A percentile compares a stretch with the other conserved stretches of the same genome.
Evolutionary conservation across 441 rosid genomes (phyloP).

Genomic region (Raphanus hybrid): DNA sequence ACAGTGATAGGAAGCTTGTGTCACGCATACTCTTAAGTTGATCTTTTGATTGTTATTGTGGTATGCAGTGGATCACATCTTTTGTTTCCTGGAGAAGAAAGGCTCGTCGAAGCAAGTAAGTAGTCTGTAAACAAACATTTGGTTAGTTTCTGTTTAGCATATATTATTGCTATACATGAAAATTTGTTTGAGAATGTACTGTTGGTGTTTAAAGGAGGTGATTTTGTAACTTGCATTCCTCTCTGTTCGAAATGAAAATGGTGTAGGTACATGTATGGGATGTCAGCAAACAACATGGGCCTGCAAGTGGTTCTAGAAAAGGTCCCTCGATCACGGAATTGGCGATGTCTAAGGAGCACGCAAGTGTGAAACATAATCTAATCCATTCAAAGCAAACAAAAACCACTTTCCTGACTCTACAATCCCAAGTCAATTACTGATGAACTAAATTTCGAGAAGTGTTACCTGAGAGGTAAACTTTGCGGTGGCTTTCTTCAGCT

Average conservation of each 20-base stretch:
- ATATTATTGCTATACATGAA: neutral
- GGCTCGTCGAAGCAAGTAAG: slow-evolving; percentile 87
- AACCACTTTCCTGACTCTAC: slow-evolving; percentile 24
- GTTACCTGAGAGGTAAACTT: slow-evolving; percentile 4
- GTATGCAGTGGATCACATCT: slow-evolving; percentile 77
- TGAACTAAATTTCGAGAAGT: slow-evolving; percentile 5
- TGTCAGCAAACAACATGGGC: slow-evolving; percentile 66
- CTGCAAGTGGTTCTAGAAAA: slow-evolving; percentile 82
- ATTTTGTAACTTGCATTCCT: neutral
- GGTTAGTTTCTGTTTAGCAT: neutral
- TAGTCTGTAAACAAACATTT: slow-evolving; percentile 5
- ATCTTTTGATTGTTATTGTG: neutral
- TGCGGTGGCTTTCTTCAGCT: slow-evolving; percentile 21
- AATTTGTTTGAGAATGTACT: neutral
- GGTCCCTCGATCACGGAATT: slow-evolving; percentile 60
- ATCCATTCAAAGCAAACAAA: slow-evolving; percentile 22
- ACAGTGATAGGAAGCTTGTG: slow-evolving; percentile 8
- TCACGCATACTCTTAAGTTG: neutral
- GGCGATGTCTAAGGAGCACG: slow-evolving; percentile 80
- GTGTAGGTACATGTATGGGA: slow-evolving; percentile 66
- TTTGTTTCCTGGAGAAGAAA: slow-evolving; percentile 79
- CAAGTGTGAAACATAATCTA: slow-evolving; percentile 54
- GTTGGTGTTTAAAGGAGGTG: neutral
- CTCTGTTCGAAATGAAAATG: slow-evolving; percentile 18
- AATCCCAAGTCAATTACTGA: slow-evolving; percentile 21